Percentiles rank a stretch among this genome's conserved stretches.
Evolutionary conservation across 345 rosid species (phyloP).

Genomic region (Linum tenue): DNA sequence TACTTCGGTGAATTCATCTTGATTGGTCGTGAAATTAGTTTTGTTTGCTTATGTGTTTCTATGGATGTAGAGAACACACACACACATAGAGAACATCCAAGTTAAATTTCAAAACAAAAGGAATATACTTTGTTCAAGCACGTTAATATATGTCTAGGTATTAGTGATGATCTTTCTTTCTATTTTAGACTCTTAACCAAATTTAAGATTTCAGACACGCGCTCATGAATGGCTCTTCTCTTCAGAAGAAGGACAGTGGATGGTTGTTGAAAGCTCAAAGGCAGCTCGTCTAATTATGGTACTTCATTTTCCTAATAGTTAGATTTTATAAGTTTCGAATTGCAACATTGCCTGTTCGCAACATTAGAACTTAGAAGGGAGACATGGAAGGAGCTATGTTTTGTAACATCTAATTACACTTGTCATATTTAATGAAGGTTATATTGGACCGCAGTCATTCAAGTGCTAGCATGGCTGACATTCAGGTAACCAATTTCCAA

Average conservation of each 20-base stretch:
- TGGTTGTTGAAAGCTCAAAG: constrained; percentile 68
- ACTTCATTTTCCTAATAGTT: constrained; percentile 12
- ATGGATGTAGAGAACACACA: not conserved
- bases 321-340: not conserved
- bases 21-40: not conserved
- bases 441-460: constrained; percentile 50
- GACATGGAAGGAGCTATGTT: constrained; percentile 6
- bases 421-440: constrained; percentile 43
- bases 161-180: constrained; percentile 1
- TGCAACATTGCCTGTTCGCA: too few species aligned
- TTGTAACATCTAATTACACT: constrained; percentile 14
- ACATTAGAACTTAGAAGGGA: not conserved
- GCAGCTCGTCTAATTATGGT: constrained; percentile 95
- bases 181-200: constrained; percentile 23
- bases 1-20: not conserved
- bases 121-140: not conserved
- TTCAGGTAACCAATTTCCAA: constrained; percentile 45
- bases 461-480: constrained; percentile 57
- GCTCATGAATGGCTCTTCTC: constrained; percentile 94
- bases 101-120: not conserved
- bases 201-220: constrained; percentile 59
- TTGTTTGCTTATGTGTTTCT: too few species aligned
- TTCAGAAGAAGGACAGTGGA: constrained; percentile 97
- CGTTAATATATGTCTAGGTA: not conserved
- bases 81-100: not conserved